Percentiles rank a stretch among this genome's conserved stretches.
Evolutionary conservation across 805 yeast genomes (phyloP).

Genomic region (Soucietia sequanensis): DNA sequence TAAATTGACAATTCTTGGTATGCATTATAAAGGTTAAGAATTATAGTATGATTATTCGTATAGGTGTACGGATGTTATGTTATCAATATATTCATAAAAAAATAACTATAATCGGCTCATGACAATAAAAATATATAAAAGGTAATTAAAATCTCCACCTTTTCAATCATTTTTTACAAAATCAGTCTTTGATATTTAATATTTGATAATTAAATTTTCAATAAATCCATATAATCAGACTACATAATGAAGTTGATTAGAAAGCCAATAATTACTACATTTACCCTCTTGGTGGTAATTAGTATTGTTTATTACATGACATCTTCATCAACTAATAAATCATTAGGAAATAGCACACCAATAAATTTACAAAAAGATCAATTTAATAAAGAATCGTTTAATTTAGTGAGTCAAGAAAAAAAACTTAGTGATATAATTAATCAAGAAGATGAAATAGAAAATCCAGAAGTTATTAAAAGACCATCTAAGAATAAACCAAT

Average conservation of each 20-base stretch:
- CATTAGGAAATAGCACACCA: slow-evolving; percentile 23
- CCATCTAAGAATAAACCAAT: neutral
- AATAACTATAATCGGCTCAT: too few relatives aligned
- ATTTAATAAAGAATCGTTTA: slow-evolving; percentile 3
- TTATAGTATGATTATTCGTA: too few relatives aligned
- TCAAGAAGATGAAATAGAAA: neutral
- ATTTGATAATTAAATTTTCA: too few relatives aligned
- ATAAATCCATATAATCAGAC: neutral
- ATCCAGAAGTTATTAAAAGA: neutral
- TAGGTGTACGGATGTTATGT: too few relatives aligned
- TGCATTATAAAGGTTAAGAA: too few relatives aligned
- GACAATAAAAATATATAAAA: too few relatives aligned
- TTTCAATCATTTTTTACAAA: too few relatives aligned
- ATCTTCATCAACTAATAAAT: slow-evolving; percentile 12
- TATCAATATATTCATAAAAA: too few relatives aligned
- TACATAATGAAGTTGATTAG: slow-evolving; percentile 19
- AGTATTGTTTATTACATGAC: slow-evolving; percentile 28
- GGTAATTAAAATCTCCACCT: too few relatives aligned
- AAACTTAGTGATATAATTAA: neutral
- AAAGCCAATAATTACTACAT: slow-evolving; percentile 27
- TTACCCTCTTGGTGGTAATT: slow-evolving; percentile 21
- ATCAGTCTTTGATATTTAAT: too few relatives aligned
- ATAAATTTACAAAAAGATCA: slow-evolving; percentile 13
- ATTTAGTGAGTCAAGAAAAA: slow-evolving; percentile 2
- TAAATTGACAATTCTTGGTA: too few relatives aligned